Evolutionary conservation across 2,329 filamentous ascomycete species (phyloP).

Genomic region (Aplosporella prunicola): DNA sequence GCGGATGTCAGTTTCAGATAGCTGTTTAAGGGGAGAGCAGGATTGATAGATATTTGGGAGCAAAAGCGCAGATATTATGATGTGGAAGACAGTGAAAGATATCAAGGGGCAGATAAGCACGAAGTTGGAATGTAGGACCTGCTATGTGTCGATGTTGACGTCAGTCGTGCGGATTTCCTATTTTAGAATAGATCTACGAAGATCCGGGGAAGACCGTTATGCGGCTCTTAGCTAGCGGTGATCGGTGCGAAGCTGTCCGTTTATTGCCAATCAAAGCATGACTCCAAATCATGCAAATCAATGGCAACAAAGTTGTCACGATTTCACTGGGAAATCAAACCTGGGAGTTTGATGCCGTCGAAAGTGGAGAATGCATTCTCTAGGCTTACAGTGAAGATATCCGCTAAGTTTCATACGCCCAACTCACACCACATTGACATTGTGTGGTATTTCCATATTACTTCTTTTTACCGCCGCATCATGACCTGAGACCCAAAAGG

Average conservation of each 20-base stretch:
- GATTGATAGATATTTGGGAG: too few species aligned
- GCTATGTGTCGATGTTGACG: slow-evolving; percentile 3
- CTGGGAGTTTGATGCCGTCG: neutral
- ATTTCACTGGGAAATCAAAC: too few species aligned
- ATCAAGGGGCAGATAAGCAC: too few species aligned
- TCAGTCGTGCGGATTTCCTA: neutral
- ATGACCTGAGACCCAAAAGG: slow-evolving; percentile 54
- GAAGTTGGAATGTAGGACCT: neutral
- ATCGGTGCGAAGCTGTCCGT: neutral
- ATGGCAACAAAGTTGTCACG: too few species aligned
- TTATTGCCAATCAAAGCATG: neutral
- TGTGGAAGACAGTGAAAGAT: neutral
- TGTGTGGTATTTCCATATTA: slow-evolving; percentile 12
- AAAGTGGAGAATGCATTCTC: slow-evolving; percentile 27
- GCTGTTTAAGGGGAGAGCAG: too few species aligned
- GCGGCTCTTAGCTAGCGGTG: too few species aligned
- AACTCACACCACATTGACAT: slow-evolving; percentile 19
- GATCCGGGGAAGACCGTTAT: neutral
- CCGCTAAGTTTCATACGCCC: slow-evolving; percentile 12
- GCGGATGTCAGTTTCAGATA: too few species aligned
- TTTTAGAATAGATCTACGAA: neutral
- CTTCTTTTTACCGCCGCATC: slow-evolving; percentile 6
- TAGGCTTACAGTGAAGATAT: slow-evolving; percentile 21
- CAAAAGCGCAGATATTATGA: too few species aligned
- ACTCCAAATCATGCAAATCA: neutral